Evolutionary conservation across 768 basidiomycete genomes (phyloP).

Genomic region (Auriscalpium vulgare): DNA sequence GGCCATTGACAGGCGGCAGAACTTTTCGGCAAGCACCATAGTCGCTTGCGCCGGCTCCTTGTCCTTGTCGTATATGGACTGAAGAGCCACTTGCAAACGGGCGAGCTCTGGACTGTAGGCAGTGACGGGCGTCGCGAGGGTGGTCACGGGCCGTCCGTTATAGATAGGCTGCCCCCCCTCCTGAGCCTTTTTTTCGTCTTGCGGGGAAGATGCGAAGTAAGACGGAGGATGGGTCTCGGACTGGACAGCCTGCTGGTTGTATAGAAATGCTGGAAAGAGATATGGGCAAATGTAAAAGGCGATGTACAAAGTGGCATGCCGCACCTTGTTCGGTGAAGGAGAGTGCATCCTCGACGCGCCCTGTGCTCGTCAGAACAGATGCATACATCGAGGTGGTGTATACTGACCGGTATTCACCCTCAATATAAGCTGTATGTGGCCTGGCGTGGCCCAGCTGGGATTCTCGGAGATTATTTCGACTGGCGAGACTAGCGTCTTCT

Average conservation of each 20-base stretch:
- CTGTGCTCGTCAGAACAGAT: background rate
- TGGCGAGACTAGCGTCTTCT: background rate
- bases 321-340: background rate
- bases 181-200: too few species aligned
- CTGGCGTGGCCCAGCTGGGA: background rate
- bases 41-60: background rate
- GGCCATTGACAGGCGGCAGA: background rate
- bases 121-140: too few species aligned
- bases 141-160: too few species aligned
- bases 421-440: background rate
- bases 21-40: background rate
- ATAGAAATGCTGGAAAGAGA: background rate
- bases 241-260: background rate
- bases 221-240: background rate
- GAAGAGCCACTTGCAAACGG: too few species aligned
- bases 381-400: background rate
- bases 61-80: too few species aligned
- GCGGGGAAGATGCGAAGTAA: background rate
- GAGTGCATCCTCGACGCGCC: too few species aligned
- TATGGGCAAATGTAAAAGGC: background rate
- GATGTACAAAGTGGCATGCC: background rate
- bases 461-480: background rate
- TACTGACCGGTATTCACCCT: background rate
- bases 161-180: too few species aligned
- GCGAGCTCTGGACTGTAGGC: too few species aligned